Conservation (phyloP, 2,329 filamentous ascomycete genomes). For the Colletotrichum sp. region DNA sequence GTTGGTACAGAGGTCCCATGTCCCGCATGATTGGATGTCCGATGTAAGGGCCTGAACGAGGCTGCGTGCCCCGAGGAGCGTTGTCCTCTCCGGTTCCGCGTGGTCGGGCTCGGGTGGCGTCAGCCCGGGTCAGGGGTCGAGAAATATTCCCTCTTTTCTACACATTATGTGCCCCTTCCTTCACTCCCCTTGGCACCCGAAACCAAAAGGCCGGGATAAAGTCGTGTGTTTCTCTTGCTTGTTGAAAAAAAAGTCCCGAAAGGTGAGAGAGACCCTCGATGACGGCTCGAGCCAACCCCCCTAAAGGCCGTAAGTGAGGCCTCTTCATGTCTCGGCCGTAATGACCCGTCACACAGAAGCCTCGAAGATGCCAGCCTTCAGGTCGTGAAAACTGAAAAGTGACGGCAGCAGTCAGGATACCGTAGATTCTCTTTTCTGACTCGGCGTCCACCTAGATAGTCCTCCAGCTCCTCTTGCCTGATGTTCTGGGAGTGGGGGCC, state of each 20-base stretch:
- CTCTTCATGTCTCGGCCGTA: constrained; percentile 7
- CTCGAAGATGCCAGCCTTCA: not conserved
- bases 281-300: not conserved
- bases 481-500: not conserved
- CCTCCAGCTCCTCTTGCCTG: not conserved
- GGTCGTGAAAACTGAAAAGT: not conserved
- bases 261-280: not conserved
- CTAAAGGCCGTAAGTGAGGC: constrained; percentile 16
- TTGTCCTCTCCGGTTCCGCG: constrained; percentile 11
- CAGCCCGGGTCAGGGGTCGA: not conserved
- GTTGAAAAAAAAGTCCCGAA: not conserved
- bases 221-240: not conserved
- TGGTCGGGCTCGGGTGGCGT: constrained; percentile 13
- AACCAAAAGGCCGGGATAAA: not conserved
- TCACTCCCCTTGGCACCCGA: not conserved
- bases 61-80: not conserved
- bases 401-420: not conserved
- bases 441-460: not conserved
- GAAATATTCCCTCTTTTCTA: not conserved
- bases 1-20: not conserved
- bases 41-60: constrained; percentile 4
- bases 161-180: not conserved
- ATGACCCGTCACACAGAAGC: not conserved
- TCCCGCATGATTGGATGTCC: not conserved
- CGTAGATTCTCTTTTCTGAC: not conserved